Evolutionary conservation across 2,329 filamentous ascomycete genomes (phyloP).

Genomic region (Grosmannia clavigera): DNA sequence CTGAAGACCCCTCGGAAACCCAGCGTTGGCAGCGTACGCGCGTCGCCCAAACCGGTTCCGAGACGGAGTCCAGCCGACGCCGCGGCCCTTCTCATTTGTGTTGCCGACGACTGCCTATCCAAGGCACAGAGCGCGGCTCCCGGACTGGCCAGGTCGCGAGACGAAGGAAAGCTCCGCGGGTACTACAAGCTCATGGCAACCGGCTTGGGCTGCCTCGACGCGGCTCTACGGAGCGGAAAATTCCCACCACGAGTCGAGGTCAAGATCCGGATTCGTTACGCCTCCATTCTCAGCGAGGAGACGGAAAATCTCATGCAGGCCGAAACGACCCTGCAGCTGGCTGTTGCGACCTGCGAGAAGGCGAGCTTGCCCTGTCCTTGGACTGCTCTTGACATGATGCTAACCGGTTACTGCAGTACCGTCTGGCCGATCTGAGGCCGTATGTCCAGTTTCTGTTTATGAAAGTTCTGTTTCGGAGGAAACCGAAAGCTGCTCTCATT

Average conservation of each 20-base stretch:
- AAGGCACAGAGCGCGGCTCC: slow-evolving; percentile 48
- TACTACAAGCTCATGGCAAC: slow-evolving; percentile 64
- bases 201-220: slow-evolving; percentile 59
- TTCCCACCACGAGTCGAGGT: slow-evolving; percentile 56
- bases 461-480: slow-evolving; percentile 58
- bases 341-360: slow-evolving; percentile 56
- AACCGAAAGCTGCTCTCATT: slow-evolving; percentile 60
- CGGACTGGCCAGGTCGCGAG: slow-evolving; percentile 34
- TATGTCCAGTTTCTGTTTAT: slow-evolving; percentile 63
- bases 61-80: slow-evolving; percentile 33
- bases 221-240: slow-evolving; percentile 48
- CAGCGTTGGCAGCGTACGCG: slow-evolving; percentile 15
- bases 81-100: slow-evolving; percentile 49
- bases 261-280: slow-evolving; percentile 57
- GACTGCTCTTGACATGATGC: neutral
- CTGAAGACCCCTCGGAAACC: slow-evolving; percentile 12
- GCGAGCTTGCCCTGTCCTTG: slow-evolving; percentile 20
- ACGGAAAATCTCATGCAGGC: slow-evolving; percentile 65
- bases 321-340: slow-evolving; percentile 59
- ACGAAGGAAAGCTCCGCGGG: slow-evolving; percentile 41
- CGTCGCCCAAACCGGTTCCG: slow-evolving; percentile 22
- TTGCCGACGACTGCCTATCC: slow-evolving; percentile 64
- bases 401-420: slow-evolving; percentile 26
- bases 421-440: slow-evolving; percentile 58
- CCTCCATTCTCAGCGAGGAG: slow-evolving; percentile 58